Evolutionary conservation across 179 eudicot species (phyloP).

Genomic region (Beta corolliflora): DNA sequence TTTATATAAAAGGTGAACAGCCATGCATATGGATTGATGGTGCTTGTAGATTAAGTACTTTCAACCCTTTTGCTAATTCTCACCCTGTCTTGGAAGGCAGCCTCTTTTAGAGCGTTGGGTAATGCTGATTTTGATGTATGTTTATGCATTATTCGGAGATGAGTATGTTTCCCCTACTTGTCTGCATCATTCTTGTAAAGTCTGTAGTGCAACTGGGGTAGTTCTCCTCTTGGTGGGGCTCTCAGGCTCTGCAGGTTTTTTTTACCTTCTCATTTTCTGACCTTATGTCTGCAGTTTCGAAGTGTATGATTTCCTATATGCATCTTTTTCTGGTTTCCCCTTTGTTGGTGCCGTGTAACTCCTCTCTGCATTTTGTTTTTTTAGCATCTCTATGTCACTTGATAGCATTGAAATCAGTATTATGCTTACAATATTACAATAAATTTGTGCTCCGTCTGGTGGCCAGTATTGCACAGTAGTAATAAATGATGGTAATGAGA

Average conservation of each 20-base stretch:
- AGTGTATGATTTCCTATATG: constrained; percentile 1
- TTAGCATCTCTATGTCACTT: neutral
- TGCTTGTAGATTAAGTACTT: neutral
- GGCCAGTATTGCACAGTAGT: too few relatives aligned
- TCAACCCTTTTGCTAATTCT: neutral
- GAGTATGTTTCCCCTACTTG: neutral
- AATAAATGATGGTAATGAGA: too few relatives aligned
- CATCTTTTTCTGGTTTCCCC: neutral
- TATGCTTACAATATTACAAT: neutral
- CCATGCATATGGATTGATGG: too few relatives aligned
- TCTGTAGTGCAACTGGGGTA: neutral
- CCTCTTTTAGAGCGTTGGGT: neutral
- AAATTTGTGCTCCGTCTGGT: too few relatives aligned
- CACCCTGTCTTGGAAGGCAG: neutral
- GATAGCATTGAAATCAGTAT: neutral
- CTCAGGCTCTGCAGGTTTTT: neutral
- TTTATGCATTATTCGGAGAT: neutral
- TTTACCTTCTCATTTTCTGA: neutral
- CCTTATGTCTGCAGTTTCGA: neutral
- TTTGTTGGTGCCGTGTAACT: neutral
- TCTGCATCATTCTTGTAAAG: neutral
- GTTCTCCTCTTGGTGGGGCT: neutral
- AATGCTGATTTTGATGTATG: neutral
- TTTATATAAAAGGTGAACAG: too few relatives aligned
- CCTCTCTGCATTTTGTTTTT: neutral